Conservation (phyloP, 2,329 filamentous ascomycete species). For the Claviceps sorghi region DNA sequence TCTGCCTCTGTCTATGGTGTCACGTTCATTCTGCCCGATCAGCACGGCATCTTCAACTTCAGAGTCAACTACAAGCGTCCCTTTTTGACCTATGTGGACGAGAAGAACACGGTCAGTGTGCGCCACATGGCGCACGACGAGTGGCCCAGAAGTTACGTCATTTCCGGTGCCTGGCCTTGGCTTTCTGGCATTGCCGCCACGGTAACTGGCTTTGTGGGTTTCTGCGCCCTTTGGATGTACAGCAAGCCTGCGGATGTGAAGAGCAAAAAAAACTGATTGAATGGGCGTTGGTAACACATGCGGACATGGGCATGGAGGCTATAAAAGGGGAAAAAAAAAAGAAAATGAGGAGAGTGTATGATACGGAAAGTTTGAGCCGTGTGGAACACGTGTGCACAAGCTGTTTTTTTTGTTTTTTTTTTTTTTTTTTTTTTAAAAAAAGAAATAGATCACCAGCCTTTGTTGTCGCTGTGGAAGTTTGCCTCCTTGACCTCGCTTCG, state of each 20-base stretch:
- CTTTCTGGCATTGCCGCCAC: slow-evolving; percentile 78
- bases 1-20: slow-evolving; percentile 61
- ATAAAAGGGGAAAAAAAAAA: not conserved
- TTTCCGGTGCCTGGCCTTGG: slow-evolving; percentile 89
- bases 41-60: slow-evolving; percentile 99
- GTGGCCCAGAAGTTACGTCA: slow-evolving; percentile 80
- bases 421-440: not conserved
- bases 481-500: not conserved
- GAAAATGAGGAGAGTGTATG: not conserved
- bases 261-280: slow-evolving; percentile 17
- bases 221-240: slow-evolving; percentile 80
- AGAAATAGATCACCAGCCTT: not conserved
- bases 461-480: not conserved
- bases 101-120: slow-evolving; percentile 90
- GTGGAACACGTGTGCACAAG: not conserved
- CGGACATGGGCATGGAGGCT: not conserved
- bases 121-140: slow-evolving; percentile 96
- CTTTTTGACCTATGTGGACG: slow-evolving; percentile 76
- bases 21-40: slow-evolving; percentile 75
- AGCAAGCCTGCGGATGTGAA: slow-evolving; percentile 30
- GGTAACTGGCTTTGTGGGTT: slow-evolving; percentile 67
- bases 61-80: slow-evolving; percentile 92
- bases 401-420: too few species aligned
- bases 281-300: not conserved
- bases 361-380: not conserved